Base-by-base conservation (phyloP, 257 asterid species). In the Ajuga chamaepitys region DNA sequence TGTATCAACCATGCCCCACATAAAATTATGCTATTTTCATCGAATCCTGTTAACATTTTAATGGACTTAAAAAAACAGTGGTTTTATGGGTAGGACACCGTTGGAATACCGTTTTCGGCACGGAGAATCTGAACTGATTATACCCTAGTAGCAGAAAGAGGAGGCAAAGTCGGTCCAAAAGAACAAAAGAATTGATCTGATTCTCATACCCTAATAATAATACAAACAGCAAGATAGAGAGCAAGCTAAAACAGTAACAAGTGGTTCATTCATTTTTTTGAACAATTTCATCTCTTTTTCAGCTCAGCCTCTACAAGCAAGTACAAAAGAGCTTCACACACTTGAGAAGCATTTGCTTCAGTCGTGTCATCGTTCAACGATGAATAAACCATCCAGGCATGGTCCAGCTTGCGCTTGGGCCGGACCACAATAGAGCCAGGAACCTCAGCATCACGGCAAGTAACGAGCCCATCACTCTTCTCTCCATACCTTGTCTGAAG, bases 371-470 rank as follows among this genome's bases (percentile, higher is more conserved):
- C 96, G 10, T 80, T 81, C 58, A 85, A 18, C 2, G 96, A 82
- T 0, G 97, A 94, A 54, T 94, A 94, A 30, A 88, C 99, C 99
- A 94, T 94, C 99, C 99, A 94, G 7, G 96, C 99, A 26, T 94
- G 99, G 81, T 94, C 99, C 2, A 88, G 83, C 75, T 88, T 94
- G 10, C 96, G 87, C 56, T 71, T 79, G 2, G 97, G 96, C 62
- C 87, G 76, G 12, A 94, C 91, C 54, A 94, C 95, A 26, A 86
- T 72, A 0, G 99, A 94, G 40, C 99, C 96, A 0, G 96, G 97
- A 18, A 94, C 99, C 80, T 94, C 99, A 7, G 99, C 99, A 67
- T 94, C 99, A 0, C 96, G 82, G 58, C 99, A 72, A 5, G 99
- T 90, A 5, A 94, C 99, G 41, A 90, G 82, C 50, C 99, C 97